Conservation (phyloP, 768 basidiomycete species). For the Mycena galericulata region DNA sequence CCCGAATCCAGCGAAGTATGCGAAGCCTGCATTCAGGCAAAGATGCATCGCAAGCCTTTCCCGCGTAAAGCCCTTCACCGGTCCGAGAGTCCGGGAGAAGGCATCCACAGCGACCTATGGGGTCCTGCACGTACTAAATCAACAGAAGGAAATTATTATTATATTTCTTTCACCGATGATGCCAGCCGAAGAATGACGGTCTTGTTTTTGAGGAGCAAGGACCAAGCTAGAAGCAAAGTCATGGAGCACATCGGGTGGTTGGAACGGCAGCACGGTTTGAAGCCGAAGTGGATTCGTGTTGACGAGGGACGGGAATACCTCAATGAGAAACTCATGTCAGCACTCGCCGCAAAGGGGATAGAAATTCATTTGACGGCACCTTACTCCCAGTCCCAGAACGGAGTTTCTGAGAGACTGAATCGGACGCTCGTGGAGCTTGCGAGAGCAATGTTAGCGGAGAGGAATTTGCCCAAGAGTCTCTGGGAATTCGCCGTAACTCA, state of each 20-base stretch:
- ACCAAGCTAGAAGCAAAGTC: conserved; percentile 33
- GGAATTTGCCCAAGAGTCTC: conserved; percentile 28
- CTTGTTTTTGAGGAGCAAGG: conserved; percentile 35
- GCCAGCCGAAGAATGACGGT: conserved; percentile 17
- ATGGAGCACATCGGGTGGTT: conserved; percentile 31
- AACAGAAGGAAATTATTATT: conserved; percentile 2
- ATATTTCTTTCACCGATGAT: conserved; percentile 30
- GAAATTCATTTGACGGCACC: conserved; percentile 45
- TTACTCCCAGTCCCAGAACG: conserved; percentile 53
- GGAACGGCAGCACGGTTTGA: conserved; percentile 26
- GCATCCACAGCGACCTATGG: conserved; percentile 17
- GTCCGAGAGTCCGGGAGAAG: conserved; percentile 1
- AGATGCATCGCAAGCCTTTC: conserved; percentile 5
- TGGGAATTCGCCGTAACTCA: conserved; percentile 38
- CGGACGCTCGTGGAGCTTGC: conserved; percentile 42
- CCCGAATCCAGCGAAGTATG: neutral
- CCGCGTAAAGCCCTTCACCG: conserved; percentile 7
- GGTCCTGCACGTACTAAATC: conserved; percentile 9
- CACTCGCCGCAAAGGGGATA: conserved; percentile 41
- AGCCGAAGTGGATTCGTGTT: conserved; percentile 26
- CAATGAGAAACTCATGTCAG: conserved; percentile 37
- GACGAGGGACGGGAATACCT: conserved; percentile 49
- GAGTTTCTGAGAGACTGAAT: conserved; percentile 52
- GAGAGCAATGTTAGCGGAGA: conserved; percentile 45
- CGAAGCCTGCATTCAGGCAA: conserved; percentile 16